phyloP scores from a whole-genome alignment of 2,329 filamentous ascomycete genomes.

The Cordyceps javanica region DNA sequence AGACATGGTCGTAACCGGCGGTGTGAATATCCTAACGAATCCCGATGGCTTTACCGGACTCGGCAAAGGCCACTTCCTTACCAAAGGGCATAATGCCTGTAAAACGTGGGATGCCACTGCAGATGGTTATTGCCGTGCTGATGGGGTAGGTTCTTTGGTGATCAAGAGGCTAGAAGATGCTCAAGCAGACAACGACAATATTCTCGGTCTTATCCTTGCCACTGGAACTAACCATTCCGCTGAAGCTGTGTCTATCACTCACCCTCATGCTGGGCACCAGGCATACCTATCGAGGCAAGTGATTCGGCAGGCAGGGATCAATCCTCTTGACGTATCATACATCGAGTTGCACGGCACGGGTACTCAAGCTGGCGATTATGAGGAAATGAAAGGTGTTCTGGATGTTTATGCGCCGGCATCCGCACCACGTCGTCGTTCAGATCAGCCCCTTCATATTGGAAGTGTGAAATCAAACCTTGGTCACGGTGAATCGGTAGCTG shows the following conservation, averaged over 20 bases:
- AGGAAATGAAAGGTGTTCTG: constrained; percentile 73
- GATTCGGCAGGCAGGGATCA: constrained; percentile 64
- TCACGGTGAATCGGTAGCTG: constrained; percentile 56
- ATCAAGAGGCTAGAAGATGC: constrained; percentile 78
- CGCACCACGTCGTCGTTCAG: constrained; percentile 34
- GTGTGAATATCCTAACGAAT: constrained; percentile 67
- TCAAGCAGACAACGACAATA: constrained; percentile 67
- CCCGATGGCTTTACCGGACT: constrained; percentile 73
- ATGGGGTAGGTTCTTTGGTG: constrained; percentile 67
- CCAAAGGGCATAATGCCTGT: constrained; percentile 35
- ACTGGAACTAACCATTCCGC: constrained; percentile 77
- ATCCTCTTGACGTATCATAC: constrained; percentile 72
- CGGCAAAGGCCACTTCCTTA: constrained; percentile 70
- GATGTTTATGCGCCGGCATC: constrained; percentile 43
- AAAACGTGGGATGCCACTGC: constrained; percentile 77
- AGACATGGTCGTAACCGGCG: constrained; percentile 73
- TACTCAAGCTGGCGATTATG: constrained; percentile 76
- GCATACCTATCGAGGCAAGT: constrained; percentile 64
- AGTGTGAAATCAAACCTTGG: constrained; percentile 60
- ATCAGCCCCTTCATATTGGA: constrained; percentile 54
- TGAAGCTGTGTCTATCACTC: constrained; percentile 75
- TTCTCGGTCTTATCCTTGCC: constrained; percentile 68
- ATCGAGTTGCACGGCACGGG: constrained; percentile 89
- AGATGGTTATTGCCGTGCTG: constrained; percentile 77
- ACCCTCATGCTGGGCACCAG: constrained; percentile 73